Base-by-base conservation (phyloP, 371 early-diverging fungal genomes). In the Batkoa obscura region DNA sequence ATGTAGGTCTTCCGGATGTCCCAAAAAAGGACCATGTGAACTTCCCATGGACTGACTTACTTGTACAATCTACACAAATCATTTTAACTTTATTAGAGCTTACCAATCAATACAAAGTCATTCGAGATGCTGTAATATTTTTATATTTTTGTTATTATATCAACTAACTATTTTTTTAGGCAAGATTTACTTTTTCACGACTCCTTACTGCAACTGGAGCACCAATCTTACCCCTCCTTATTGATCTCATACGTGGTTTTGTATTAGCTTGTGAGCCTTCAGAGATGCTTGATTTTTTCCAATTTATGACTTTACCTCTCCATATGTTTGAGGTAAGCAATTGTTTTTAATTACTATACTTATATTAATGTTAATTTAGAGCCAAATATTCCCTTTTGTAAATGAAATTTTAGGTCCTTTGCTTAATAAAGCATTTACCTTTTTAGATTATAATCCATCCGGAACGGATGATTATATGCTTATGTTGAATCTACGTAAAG, bases 391-490 rank as follows among this genome's bases (percentile, higher is more conserved):
- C 39, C 66, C 67, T 45, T 74, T 84, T 49, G 64, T 86, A 61
- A 77, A 82, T 60, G 83, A 86, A 54, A 68, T 93, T n/a, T 62
- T 90, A 43, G 63, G 79, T 31, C 88, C 92, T 0, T 69, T 92
- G 46, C 70, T 89, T 1, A 80, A 84, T 56, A 81, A 85, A 43
- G 86, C 88, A 23, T 90, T 88, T 63, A 72, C 73, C 49, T 84
- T 88, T 58, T 67, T 93, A 30, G 83, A 88, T 62, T 81, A 84
- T 59, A 70, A 79, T 0, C 80, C 90, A 0, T 71, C 76, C 53
- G 96, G 96, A 9, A 90, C 90, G 0, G 96, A 95, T 63, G 94
- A 92, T 64, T 77, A 79, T 0, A 58, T 90, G 43, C 68, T 84
- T 41, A 67, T 84, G 52, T 66, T 75, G 6, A 84, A 86, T 31